Evolutionary conservation across 257 asterid genomes (phyloP).

Genomic region (Solanum gracilifrons): DNA sequence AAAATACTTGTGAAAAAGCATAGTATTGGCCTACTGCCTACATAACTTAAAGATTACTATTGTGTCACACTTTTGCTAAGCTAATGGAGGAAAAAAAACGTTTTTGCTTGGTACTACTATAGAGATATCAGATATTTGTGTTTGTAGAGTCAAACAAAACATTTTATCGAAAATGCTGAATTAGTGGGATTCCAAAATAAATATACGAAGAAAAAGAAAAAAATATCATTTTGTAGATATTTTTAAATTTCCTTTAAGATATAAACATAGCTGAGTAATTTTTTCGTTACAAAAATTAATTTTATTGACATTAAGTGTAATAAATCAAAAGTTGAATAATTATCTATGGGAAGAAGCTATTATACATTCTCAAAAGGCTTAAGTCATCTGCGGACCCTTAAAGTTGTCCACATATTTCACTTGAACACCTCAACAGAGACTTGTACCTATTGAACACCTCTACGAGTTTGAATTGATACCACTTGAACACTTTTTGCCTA

Average conservation of each 20-base stretch:
- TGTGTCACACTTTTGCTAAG: not conserved
- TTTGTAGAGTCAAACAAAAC: not conserved
- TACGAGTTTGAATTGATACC: no score
- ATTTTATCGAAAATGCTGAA: not conserved
- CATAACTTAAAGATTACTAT: not conserved
- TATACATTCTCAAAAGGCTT: no score
- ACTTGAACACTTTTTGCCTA: no score
- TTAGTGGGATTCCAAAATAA: not conserved
- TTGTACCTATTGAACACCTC: no score
- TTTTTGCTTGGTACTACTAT: not conserved
- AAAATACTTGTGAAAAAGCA: not conserved
- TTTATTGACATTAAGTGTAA: not conserved
- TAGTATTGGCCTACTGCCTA: not conserved
- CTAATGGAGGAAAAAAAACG: not conserved
- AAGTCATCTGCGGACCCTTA: no score
- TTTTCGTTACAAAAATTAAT: not conserved
- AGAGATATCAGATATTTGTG: not conserved
- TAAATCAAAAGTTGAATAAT: not conserved
- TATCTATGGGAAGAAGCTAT: no score
- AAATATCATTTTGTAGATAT: not conserved
- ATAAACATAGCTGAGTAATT: not conserved
- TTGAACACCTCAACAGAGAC: no score
- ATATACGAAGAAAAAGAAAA: not conserved
- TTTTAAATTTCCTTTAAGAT: not conserved
- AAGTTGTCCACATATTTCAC: no score